Evolutionary conservation across 2,329 filamentous ascomycete species (phyloP).

Genomic region (Akanthomyces lecanii): DNA sequence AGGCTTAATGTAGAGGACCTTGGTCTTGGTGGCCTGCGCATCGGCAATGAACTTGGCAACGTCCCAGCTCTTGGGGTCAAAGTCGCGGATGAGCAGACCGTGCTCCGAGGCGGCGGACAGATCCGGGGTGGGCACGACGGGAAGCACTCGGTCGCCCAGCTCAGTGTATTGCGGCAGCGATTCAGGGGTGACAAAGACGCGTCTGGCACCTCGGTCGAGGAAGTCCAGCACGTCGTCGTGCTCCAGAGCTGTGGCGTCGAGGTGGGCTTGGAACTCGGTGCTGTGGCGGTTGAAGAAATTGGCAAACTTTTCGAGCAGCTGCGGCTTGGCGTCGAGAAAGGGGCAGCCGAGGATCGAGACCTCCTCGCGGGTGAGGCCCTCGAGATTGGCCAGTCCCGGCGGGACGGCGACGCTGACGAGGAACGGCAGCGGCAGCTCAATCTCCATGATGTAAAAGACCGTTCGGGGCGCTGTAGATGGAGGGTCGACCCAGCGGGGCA

Average conservation of each 20-base stretch:
- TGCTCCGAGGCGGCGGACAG: constrained; percentile 44
- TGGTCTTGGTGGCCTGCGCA: constrained; percentile 42
- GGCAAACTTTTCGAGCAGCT: constrained; percentile 43
- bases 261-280: constrained; percentile 58
- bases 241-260: constrained; percentile 69
- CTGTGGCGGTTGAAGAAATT: constrained; percentile 47
- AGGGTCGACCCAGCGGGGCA: background rate
- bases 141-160: constrained; percentile 54
- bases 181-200: constrained; percentile 72
- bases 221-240: constrained; percentile 72
- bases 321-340: constrained; percentile 51
- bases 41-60: constrained; percentile 42
- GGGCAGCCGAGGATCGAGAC: constrained; percentile 55
- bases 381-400: constrained; percentile 42
- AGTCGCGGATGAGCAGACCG: constrained; percentile 49
- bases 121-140: constrained; percentile 44
- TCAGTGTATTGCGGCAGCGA: constrained; percentile 58
- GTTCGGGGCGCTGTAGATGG: background rate
- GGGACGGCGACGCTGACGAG: constrained; percentile 54
- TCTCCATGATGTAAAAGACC: constrained; percentile 49
- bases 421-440: constrained; percentile 60
- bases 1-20: constrained; percentile 49
- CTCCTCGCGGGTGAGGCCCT: constrained; percentile 54
- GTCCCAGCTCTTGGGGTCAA: constrained; percentile 42
- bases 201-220: constrained; percentile 79